These are phyloP conservation scores for Peribolospora kevripleyi DNA, from an alignment of 768 basidiomycete species.

Conservation along the genomic window DNA sequence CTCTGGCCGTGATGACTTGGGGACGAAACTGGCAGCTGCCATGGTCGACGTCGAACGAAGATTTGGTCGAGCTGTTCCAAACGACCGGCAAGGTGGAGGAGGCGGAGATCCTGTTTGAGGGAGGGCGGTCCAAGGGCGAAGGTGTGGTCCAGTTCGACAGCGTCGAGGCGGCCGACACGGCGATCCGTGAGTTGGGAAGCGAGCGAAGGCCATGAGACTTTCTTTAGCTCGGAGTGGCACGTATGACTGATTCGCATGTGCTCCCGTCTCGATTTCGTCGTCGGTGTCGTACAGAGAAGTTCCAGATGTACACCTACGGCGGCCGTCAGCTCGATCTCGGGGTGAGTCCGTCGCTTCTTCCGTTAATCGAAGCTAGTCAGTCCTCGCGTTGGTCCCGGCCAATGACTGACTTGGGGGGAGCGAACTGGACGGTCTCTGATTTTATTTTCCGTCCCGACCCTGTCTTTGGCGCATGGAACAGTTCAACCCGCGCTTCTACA, in stretches of 20 bases:
- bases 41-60: conserved; percentile 98
- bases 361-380: too few relatives aligned
- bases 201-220: too few relatives aligned
- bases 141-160: conserved; percentile 89
- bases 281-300: conserved; percentile 1
- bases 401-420: too few relatives aligned
- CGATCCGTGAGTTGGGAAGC: conserved; percentile 37
- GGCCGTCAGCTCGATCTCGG: too few relatives aligned
- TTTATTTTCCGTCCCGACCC: too few relatives aligned
- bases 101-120: conserved; percentile 84
- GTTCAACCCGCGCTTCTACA: too few relatives aligned
- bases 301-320: conserved; percentile 10
- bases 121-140: conserved; percentile 72
- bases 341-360: neutral
- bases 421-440: too few relatives aligned
- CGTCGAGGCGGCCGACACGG: conserved; percentile 71
- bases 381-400: too few relatives aligned
- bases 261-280: too few relatives aligned
- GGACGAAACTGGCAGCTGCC: conserved; percentile 37
- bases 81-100: conserved; percentile 86
- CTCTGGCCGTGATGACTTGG: neutral
- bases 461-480: too few relatives aligned
- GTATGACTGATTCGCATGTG: too few relatives aligned
- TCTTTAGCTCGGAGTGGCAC: too few relatives aligned
- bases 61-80: conserved; percentile 90